Conservation (phyloP, 495 filamentous ascomycete genomes). For the Letharia columbiana region DNA sequence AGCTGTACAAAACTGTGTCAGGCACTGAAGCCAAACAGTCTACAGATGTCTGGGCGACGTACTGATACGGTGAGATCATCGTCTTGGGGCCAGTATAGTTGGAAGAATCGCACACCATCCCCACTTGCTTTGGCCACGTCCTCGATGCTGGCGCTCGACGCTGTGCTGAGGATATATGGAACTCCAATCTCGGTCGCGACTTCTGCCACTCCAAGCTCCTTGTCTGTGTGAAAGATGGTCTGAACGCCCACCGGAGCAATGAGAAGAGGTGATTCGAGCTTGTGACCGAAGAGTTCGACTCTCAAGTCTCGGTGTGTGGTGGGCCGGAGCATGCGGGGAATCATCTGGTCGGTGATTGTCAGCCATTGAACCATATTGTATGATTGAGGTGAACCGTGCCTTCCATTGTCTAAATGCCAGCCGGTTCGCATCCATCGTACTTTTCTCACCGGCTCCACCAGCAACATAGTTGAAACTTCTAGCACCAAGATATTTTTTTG, state of each 20-base stretch:
- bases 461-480: conserved; percentile 52
- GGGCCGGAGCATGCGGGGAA: conserved; percentile 38
- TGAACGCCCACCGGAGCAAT: conserved; percentile 56
- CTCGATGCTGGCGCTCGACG: conserved; percentile 34
- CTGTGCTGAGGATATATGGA: conserved; percentile 48
- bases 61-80: conserved; percentile 48
- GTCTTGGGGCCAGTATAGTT: conserved; percentile 61
- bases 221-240: conserved; percentile 46
- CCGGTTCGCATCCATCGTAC: conserved; percentile 58
- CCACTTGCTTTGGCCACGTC: conserved; percentile 37
- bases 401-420: conserved; percentile 60
- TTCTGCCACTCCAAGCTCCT: conserved; percentile 45
- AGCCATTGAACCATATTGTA: background rate
- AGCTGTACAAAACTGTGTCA: conserved; percentile 25
- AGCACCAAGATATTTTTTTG: conserved; percentile 38
- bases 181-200: conserved; percentile 45
- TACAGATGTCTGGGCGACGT: background rate
- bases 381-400: conserved; percentile 23
- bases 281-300: conserved; percentile 49
- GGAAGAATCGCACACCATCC: conserved; percentile 43
- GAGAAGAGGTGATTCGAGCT: conserved; percentile 42
- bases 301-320: conserved; percentile 41
- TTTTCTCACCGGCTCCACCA: conserved; percentile 56
- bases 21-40: background rate
- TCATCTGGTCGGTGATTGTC: conserved; percentile 12